Evolutionary conservation across 2,329 filamentous ascomycete species (phyloP), one percentile per base, ranked within the genome.

Genomic region (Aspergillus transmontanensis): DNA sequence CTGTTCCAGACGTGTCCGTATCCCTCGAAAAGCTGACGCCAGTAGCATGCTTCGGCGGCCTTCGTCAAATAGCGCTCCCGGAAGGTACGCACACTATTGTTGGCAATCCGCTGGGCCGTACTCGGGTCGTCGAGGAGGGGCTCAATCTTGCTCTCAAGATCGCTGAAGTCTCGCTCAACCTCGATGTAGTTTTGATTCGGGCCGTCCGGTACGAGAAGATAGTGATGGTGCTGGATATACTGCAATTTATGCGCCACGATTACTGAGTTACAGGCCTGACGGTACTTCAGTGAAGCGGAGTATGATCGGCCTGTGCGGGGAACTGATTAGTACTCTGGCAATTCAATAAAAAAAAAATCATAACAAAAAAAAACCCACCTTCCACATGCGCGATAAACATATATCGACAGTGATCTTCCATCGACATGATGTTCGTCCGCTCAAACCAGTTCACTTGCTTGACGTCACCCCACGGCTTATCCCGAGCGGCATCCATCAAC

Each of bases 361-460:
- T 30, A 57, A 55, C 39, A 34, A 28, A 4, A 5, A 12, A 12
- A 39, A 12, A 56, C 70, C 72, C 76, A 71, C 83, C 84, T 75
- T 85, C 84, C 3, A 83, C 83, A 66, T 86, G 83, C 4, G 82
- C 79, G 26, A 85, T 80, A 65, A 81, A 86, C 72, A 82, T 82
- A 66, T 84, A 85, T 34, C 78, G 76, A 72, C 84, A 86, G 70
- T 85, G 83, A 57, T 85, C 82, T 39, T 82, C 79, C 71, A 85
- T 84, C 32, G 73, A 77, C 5, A 84, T 70, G 7, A 84, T 78
- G 60, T 84, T 80, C 45, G 75, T 66, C 28, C 75, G 76, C 7
- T 75, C 72, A 14, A 70, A 66, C 79, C 80, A 82, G 56, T 78
- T 69, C 32, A 81, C 71, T 58, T 74, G 72, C 64, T 77, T 77